Conservation (phyloP, 2,329 filamentous ascomycete species). For the Paracorniculantispora psalliotae region DNA sequence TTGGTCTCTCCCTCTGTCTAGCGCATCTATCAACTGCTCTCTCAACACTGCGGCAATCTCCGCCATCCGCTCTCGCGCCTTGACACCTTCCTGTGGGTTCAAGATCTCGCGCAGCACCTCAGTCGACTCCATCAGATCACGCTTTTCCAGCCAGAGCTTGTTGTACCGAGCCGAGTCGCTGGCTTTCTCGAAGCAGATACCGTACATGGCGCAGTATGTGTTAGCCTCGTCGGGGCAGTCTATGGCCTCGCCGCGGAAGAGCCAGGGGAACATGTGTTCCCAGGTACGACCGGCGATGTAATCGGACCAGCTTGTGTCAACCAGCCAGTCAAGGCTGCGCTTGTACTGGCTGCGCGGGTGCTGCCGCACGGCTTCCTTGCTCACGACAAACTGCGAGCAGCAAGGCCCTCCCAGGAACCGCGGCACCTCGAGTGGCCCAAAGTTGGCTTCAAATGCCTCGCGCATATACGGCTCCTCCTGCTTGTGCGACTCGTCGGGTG, state of each 20-base stretch:
- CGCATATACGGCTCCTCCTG: slow-evolving; percentile 27
- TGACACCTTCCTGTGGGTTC: slow-evolving; percentile 6
- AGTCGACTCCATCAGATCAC: slow-evolving; percentile 7
- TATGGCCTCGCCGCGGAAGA: slow-evolving; percentile 30
- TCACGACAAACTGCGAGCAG: slow-evolving; percentile 32
- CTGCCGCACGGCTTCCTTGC: slow-evolving; percentile 24
- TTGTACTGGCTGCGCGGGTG: slow-evolving; percentile 26
- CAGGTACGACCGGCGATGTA: slow-evolving; percentile 29
- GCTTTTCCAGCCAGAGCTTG: slow-evolving; percentile 7
- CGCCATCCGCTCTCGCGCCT: slow-evolving; percentile 1
- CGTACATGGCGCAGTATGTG: slow-evolving; percentile 29
- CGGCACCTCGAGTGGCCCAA: slow-evolving; percentile 23
- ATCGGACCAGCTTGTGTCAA: slow-evolving; percentile 24
- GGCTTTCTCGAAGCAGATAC: slow-evolving; percentile 26
- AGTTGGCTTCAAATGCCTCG: slow-evolving; percentile 26
- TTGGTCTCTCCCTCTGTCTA: slow-evolving; percentile 1
- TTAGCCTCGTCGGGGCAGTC: slow-evolving; percentile 40
- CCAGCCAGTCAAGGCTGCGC: slow-evolving; percentile 26
- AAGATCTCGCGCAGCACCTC: slow-evolving; percentile 4
- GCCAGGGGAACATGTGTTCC: slow-evolving; percentile 31
- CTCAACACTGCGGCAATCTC: slow-evolving; percentile 1
- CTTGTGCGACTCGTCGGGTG: slow-evolving; percentile 19
- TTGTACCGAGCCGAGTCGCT: slow-evolving; percentile 9
- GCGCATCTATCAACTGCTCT: background rate
- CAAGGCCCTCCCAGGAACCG: slow-evolving; percentile 28